These are phyloP conservation scores for Xylaria sp. DNA, from an alignment of 2,329 filamentous ascomycete species.

Conservation along the genomic window DNA sequence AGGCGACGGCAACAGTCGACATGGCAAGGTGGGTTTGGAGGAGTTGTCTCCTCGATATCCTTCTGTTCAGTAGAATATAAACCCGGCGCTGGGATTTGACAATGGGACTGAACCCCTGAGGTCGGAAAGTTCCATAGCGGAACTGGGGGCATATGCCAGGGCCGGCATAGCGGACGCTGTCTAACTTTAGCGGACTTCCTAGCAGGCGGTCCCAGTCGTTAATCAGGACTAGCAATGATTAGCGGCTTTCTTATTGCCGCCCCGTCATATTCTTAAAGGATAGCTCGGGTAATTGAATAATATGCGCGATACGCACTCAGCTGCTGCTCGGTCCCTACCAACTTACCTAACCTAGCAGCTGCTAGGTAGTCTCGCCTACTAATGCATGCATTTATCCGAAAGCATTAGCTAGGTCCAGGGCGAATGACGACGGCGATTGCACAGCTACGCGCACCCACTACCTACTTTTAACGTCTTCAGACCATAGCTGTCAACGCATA, in stretches of 20 bases:
- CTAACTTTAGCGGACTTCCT: neutral
- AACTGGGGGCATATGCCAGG: constrained; percentile 1
- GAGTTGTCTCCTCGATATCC: neutral
- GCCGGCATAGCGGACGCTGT: neutral
- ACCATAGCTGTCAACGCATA: neutral
- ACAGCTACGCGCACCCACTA: neutral
- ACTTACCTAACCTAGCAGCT: no score
- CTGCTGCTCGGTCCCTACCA: no score
- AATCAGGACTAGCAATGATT: neutral
- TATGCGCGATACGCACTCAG: no score
- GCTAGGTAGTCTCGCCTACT: no score
- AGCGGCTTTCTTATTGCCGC: no score
- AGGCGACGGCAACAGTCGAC: no score
- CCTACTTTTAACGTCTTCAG: neutral
- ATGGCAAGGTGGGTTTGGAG: neutral
- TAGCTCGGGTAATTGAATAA: no score
- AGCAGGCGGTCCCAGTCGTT: neutral
- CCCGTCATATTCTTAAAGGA: no score
- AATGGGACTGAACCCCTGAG: constrained; percentile 14
- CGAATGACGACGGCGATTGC: neutral
- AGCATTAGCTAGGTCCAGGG: no score
- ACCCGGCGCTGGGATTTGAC: neutral
- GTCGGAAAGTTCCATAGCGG: constrained; percentile 19
- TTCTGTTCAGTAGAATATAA: neutral
- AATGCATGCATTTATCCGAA: neutral